phyloP scores from a whole-genome alignment of 2,329 filamentous ascomycete genomes.

The Aspergillus alliaceus region DNA sequence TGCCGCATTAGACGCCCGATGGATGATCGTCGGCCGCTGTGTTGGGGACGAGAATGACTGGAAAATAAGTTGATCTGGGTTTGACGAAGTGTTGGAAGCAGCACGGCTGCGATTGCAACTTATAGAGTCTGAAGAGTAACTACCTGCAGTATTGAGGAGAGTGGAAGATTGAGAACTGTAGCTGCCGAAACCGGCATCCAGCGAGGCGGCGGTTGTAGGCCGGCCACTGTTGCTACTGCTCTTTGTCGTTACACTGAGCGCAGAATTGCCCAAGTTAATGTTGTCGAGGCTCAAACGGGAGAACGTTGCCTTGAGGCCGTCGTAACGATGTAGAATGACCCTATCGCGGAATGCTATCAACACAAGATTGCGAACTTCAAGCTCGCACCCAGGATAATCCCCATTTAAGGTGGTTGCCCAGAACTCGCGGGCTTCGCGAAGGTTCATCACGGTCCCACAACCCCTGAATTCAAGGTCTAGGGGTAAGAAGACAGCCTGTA shows the following conservation, averaged over 20 bases:
- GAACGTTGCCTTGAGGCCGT: constrained; percentile 84
- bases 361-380: constrained; percentile 87
- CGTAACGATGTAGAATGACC: constrained; percentile 84
- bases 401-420: constrained; percentile 72
- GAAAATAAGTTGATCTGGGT: constrained; percentile 45
- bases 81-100: constrained; percentile 75
- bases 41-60: constrained; percentile 43
- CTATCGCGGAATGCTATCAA: constrained; percentile 85
- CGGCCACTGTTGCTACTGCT: constrained; percentile 51
- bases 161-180: constrained; percentile 80
- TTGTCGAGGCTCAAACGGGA: constrained; percentile 85
- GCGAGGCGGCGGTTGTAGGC: constrained; percentile 71
- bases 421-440: constrained; percentile 81
- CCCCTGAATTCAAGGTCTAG: constrained; percentile 92
- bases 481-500: constrained; percentile 92
- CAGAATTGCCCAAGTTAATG: constrained; percentile 54
- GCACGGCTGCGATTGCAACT: constrained; percentile 69
- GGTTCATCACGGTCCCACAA: constrained; percentile 72
- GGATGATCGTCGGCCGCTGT: constrained; percentile 34
- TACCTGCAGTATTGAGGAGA: constrained; percentile 67
- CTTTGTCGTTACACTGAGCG: constrained; percentile 41
- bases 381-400: constrained; percentile 52
- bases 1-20: constrained; percentile 29
- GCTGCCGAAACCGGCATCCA: constrained; percentile 73
- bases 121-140: constrained; percentile 52